Percentiles rank a stretch among this genome's conserved stretches.
phyloP scores from a whole-genome alignment of 2,329 filamentous ascomycete genomes.

The Thielaviopsis populi region DNA sequence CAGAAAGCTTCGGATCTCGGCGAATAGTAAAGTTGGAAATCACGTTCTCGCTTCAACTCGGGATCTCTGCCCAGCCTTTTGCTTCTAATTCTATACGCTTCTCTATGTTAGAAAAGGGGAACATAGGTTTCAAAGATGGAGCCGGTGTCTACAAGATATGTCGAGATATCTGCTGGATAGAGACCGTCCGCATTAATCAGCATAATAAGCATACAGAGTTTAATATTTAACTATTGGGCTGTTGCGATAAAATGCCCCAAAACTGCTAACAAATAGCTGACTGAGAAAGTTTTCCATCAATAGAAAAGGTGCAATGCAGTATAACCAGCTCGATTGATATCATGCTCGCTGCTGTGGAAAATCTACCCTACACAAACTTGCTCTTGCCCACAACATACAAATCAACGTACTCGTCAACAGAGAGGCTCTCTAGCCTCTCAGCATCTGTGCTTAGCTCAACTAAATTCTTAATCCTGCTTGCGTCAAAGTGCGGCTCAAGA shows the following conservation, averaged over 20 bases:
- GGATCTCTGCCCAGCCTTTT: neutral
- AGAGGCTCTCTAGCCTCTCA: conserved; percentile 60
- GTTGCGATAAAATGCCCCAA: neutral
- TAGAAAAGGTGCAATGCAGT: neutral
- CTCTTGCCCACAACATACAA: conserved; percentile 51
- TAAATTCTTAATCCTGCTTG: conserved; percentile 63
- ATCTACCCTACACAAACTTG: conserved; percentile 11
- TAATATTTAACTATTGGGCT: neutral
- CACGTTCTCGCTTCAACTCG: conserved; percentile 1
- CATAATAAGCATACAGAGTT: neutral
- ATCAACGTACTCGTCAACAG: conserved; percentile 89
- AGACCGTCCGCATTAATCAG: neutral
- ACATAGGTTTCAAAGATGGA: neutral
- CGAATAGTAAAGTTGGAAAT: neutral
- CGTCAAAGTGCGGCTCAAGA: conserved; percentile 65
- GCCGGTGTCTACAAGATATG: neutral
- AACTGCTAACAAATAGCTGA: neutral
- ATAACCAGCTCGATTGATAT: neutral
- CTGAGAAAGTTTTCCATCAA: neutral
- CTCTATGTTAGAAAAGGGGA: neutral
- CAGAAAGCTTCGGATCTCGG: neutral
- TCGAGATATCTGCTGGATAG: neutral
- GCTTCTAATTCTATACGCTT: neutral
- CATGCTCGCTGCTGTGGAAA: neutral
- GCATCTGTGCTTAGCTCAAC: conserved; percentile 63